Conservation (phyloP, 805 yeast genomes). For the Zygosaccharomyces bailii region DNA sequence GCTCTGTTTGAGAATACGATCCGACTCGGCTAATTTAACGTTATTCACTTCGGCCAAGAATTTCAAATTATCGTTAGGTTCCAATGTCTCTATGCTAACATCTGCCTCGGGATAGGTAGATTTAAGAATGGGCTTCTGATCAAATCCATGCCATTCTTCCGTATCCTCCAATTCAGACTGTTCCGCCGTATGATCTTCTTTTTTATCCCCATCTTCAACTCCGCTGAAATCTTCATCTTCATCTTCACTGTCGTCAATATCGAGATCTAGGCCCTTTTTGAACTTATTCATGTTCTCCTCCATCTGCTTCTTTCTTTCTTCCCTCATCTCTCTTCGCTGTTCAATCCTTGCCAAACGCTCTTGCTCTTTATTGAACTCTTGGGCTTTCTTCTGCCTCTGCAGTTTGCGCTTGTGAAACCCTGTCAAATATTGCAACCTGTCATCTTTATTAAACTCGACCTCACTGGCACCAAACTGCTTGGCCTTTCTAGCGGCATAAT, state of each 20-base stretch:
- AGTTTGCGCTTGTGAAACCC: slow-evolving; percentile 95
- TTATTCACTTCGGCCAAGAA: slow-evolving; percentile 59
- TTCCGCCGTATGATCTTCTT: slow-evolving; percentile 20
- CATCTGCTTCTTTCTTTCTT: slow-evolving; percentile 64
- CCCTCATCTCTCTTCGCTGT: slow-evolving; percentile 60
- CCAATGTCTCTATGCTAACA: slow-evolving; percentile 49
- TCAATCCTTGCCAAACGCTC: slow-evolving; percentile 69
- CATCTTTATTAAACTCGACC: slow-evolving; percentile 75
- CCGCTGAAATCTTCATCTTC: slow-evolving; percentile 21
- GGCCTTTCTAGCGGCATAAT: slow-evolving; percentile 65
- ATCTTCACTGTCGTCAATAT: slow-evolving; percentile 29
- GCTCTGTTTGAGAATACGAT: slow-evolving; percentile 67
- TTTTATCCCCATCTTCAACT: slow-evolving; percentile 21
- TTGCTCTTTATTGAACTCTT: slow-evolving; percentile 69
- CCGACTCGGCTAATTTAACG: slow-evolving; percentile 67
- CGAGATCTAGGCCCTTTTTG: slow-evolving; percentile 28
- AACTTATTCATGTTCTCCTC: slow-evolving; percentile 49
- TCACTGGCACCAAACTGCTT: slow-evolving; percentile 73
- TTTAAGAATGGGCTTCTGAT: slow-evolving; percentile 34
- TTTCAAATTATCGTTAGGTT: slow-evolving; percentile 52
- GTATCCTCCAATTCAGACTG: slow-evolving; percentile 10
- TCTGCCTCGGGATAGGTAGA: slow-evolving; percentile 37
- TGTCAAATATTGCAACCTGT: slow-evolving; percentile 80
- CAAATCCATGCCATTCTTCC: slow-evolving; percentile 43
- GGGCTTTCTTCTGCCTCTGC: slow-evolving; percentile 83